These are phyloP conservation scores for Boletus austroedulis DNA, from an alignment of 1,284 basidiomycete genomes.

Conservation along the genomic window DNA sequence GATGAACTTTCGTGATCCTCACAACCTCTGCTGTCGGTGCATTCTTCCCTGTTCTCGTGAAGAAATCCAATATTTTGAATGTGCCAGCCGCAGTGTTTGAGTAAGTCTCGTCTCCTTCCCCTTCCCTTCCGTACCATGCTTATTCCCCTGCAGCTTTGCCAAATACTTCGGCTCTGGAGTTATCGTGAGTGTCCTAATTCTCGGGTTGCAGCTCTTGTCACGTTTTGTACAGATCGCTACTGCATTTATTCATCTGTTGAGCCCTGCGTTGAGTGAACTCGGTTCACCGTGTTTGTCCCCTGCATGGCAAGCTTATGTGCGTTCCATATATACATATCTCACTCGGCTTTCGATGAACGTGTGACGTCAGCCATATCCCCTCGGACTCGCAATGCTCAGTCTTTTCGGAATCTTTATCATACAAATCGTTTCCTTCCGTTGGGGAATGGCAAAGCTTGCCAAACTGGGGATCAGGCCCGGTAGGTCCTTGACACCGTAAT, in stretches of 20 bases:
- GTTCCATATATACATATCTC: conserved; percentile 30
- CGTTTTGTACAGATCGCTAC: conserved; percentile 71
- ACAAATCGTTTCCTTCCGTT: conserved; percentile 82
- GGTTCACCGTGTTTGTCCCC: conserved; percentile 68
- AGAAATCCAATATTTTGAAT: conserved; percentile 51
- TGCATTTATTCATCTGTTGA: conserved; percentile 83
- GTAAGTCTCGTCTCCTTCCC: conserved; percentile 43
- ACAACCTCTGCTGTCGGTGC: conserved; percentile 67
- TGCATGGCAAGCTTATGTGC: conserved; percentile 73
- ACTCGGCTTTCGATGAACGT: conserved; percentile 3
- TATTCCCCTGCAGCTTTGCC: conserved; percentile 57
- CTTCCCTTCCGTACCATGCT: background rate
- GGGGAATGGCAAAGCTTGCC: conserved; percentile 64
- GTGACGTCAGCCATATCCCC: conserved; percentile 65
- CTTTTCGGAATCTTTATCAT: conserved; percentile 84
- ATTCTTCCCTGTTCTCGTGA: conserved; percentile 79
- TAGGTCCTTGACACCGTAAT: conserved; percentile 24
- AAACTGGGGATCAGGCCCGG: conserved; percentile 55
- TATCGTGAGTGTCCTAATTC: conserved; percentile 53
- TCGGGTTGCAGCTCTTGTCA: conserved; percentile 5
- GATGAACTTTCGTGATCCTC: conserved; percentile 86
- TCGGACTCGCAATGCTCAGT: conserved; percentile 76
- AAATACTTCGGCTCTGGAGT: conserved; percentile 97
- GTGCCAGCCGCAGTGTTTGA: conserved; percentile 72
- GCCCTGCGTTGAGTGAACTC: conserved; percentile 73